phyloP scores from a whole-genome alignment of 1,284 basidiomycete genomes.

The Inonotus obliquus region DNA sequence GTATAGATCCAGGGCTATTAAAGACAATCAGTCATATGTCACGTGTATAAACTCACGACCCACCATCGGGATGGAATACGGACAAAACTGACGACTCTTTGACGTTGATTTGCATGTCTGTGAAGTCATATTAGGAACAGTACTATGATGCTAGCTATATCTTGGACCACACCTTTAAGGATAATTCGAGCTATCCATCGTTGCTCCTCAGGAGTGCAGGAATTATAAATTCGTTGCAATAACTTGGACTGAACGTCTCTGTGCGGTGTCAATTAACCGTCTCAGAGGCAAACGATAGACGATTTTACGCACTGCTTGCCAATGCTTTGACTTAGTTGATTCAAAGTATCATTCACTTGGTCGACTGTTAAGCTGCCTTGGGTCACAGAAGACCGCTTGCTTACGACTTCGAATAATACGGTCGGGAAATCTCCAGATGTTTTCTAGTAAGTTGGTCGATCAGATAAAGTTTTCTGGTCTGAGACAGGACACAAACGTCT shows the following conservation, averaged over 20 bases:
- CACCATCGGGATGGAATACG: constrained; percentile 82
- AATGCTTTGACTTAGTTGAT: constrained; percentile 64
- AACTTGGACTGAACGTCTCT: constrained; percentile 75
- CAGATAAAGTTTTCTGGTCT: neutral
- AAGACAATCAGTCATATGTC: neutral
- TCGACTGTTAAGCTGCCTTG: constrained; percentile 73
- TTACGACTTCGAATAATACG: constrained; percentile 81
- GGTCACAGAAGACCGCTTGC: constrained; percentile 78
- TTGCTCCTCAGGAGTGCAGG: constrained; percentile 78
- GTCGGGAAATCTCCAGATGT: constrained; percentile 81
- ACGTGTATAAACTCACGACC: neutral
- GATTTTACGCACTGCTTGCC: constrained; percentile 54
- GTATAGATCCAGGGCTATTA: constrained; percentile 68
- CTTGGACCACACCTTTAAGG: constrained; percentile 64
- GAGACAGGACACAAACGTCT: constrained; percentile 40
- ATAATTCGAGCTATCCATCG: constrained; percentile 92
- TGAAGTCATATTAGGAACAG: neutral
- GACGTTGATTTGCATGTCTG: constrained; percentile 75
- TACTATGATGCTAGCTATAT: neutral
- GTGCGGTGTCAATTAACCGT: neutral
- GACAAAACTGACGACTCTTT: constrained; percentile 86
- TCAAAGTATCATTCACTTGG: constrained; percentile 75
- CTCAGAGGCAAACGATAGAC: neutral
- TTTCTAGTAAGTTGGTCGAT: constrained; percentile 36
- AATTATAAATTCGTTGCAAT: constrained; percentile 72